Evolutionary conservation across 257 asterid species (phyloP).

Genomic region (Henckelia pumila): DNA sequence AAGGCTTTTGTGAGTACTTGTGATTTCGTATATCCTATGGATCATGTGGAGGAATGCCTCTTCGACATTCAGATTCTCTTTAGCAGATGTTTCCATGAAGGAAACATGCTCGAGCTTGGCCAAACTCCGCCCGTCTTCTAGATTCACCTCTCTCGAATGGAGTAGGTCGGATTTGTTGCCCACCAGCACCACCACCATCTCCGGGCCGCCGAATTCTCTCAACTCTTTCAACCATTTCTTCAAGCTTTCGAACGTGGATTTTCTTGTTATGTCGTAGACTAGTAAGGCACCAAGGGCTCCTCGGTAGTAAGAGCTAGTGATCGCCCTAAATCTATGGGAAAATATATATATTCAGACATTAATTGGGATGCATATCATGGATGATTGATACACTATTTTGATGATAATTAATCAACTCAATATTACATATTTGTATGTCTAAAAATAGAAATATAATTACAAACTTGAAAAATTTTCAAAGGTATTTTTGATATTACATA

Average conservation of each 20-base stretch:
- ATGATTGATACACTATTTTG: too few relatives aligned
- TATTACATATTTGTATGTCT: too few relatives aligned
- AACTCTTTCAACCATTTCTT: slow-evolving; percentile 71
- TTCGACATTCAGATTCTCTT: slow-evolving; percentile 76
- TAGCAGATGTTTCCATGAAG: slow-evolving; percentile 85
- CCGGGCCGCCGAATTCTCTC: slow-evolving; percentile 57
- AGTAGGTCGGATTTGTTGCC: slow-evolving; percentile 74
- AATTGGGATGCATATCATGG: too few relatives aligned
- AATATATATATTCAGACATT: too few relatives aligned
- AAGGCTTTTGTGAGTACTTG: slow-evolving; percentile 51
- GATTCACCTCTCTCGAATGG: slow-evolving; percentile 49
- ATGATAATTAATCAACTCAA: too few relatives aligned
- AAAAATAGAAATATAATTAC: too few relatives aligned
- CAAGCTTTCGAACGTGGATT: slow-evolving; percentile 58
- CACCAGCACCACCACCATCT: slow-evolving; percentile 76
- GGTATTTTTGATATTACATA: too few relatives aligned
- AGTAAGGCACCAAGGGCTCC: slow-evolving; percentile 81
- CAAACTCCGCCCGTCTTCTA: slow-evolving; percentile 68
- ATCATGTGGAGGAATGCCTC: slow-evolving; percentile 79
- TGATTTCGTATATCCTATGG: slow-evolving; percentile 51
- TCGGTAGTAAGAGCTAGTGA: slow-evolving; percentile 84
- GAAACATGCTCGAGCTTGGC: slow-evolving; percentile 64
- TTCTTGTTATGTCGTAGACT: slow-evolving; percentile 76
- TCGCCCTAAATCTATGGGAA: slow-evolving; percentile 65
- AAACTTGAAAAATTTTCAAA: too few relatives aligned